phyloP scores from a whole-genome alignment of 2,329 filamentous ascomycete species.

The Xylariaceae sp. region DNA sequence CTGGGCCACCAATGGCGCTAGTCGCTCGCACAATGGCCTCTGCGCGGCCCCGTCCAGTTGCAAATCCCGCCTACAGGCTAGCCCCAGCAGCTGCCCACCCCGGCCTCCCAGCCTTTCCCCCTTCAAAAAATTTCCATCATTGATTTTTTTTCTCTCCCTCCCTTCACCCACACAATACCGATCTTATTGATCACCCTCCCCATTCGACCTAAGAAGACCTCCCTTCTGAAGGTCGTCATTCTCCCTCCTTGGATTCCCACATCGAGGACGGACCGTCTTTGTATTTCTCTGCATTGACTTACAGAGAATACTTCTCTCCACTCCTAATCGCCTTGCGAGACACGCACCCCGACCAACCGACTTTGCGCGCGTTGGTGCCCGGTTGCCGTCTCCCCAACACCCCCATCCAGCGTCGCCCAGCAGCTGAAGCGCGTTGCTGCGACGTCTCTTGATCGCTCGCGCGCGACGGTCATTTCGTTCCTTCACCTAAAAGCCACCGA shows the following conservation, averaged over 20 bases:
- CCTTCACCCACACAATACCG: constrained; percentile 15
- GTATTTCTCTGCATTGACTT: constrained; percentile 22
- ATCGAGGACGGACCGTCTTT: constrained; percentile 18
- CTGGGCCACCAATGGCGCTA: too few species aligned
- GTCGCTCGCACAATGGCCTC: too few species aligned
- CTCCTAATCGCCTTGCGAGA: background rate
- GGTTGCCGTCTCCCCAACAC: too few species aligned
- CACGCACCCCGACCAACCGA: background rate
- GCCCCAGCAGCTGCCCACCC: too few species aligned
- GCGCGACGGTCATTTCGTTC: too few species aligned
- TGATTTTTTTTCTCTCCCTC: constrained; percentile 20
- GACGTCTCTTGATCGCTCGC: too few species aligned
- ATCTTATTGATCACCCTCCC: constrained; percentile 21
- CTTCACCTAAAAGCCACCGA: too few species aligned
- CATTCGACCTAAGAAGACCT: constrained; percentile 18
- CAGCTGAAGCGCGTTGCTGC: too few species aligned
- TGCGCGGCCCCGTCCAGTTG: too few species aligned
- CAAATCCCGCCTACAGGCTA: too few species aligned
- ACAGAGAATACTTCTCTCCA: constrained; percentile 16
- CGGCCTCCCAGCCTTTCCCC: constrained; percentile 16
- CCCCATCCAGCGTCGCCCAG: too few species aligned
- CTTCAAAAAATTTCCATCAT: constrained; percentile 22
- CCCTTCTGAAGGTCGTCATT: constrained; percentile 20
- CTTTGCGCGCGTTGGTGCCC: too few species aligned
- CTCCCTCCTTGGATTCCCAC: constrained; percentile 13